Evolutionary conservation across 2,329 filamentous ascomycete species (phyloP), one percentile per base, ranked within the genome.

Genomic region (Colletotrichum sp.): DNA sequence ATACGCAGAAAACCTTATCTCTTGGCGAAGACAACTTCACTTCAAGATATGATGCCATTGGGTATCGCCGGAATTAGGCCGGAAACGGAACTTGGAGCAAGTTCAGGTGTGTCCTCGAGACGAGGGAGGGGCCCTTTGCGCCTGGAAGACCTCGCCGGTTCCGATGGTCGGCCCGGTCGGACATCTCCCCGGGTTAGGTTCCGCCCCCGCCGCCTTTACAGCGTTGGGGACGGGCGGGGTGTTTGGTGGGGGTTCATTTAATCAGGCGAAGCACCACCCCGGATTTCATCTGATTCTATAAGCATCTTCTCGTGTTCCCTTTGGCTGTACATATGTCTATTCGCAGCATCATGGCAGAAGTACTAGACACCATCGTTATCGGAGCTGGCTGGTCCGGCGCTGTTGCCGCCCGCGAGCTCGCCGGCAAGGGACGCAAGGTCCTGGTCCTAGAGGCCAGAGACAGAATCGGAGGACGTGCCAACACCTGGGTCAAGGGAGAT

Each of bases 81-180:
- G 55, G 14, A 67, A 65, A 58, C 26, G 58, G 58, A 63, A 36
- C 58, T n/a, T 61, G 58, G 58, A 8, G 32, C 30, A 61, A 24
- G 28, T n/a, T 61, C 43, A 52, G 43, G 38, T n/a, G 38, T 24
- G 43, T 52, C 43, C 43, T 52, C 43, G 43, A 52, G 14, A 30
- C 21, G 58, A 34, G n/a, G 18, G 26, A 62, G 18, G 58, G 58
- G 4, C 9, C 26, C 61, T 16, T 36, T 48, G 18, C 21, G 9
- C 55, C 34, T 48, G 7, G 34, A 9, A 16, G 48, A 32, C 48
- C 64, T 70, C 69, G 48, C 48, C 70, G 30, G 64, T 73, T 75
- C 73, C 73, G 70, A 75, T 75, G 73, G 30, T 75, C 73, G 73
- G 73, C 64, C 69, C 58, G 70, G 58, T 75, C 73, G 69, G 73